Evolutionary conservation across 352 stramenopile genomes (phyloP), one percentile per base, ranked within the genome.

Genomic region (Globisporangium barbulae): DNA sequence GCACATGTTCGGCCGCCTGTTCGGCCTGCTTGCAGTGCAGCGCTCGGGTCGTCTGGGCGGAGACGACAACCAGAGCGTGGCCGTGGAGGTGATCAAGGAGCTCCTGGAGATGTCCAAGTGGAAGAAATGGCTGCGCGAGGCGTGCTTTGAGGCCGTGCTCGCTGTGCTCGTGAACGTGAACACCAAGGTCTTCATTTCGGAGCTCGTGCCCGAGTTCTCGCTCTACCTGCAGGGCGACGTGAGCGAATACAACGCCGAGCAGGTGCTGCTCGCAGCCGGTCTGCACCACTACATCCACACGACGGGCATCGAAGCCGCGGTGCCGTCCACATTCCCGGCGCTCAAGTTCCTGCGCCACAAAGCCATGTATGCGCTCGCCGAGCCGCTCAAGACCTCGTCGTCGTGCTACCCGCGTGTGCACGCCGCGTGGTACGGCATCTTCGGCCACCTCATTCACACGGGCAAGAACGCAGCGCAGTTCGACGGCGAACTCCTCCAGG

Each of bases 1-100:
- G 63, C 83, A 95, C 76, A 88, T 96, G 81, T 96, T 98, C 65
- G 91, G 91, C 19, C 88, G 89, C 19, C 73, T 97, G 22, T 96
- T 97, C 58, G 90, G 89, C 5, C 73, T 96, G 59, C 74, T 96
- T 53, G 87, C 89, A 21, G 58, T 98, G 58, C 77, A 91, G 49
- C 83, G 86, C 57, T 95, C 83, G 8, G 84, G 81, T 12, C 75
- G 88, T 6, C 66, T 97, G 33, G 25, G 13, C 3, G 68, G 75
- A 47, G 74, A 64, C 17, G 62, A 69, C 6, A 72, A 87, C 35
- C 60, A 75, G 53, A 62, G 64, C 15, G 59, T 82, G 13, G 67
- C 79, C 31, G 73, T 83, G 12, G 64, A 63, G 3, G 70, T 93
- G 19, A 53, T 85, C 22, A 66, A 59, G 33, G 63, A 83, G 49